Conservation (phyloP, 176 grass and related monocot species). For the Metroxylon sagu region DNA sequence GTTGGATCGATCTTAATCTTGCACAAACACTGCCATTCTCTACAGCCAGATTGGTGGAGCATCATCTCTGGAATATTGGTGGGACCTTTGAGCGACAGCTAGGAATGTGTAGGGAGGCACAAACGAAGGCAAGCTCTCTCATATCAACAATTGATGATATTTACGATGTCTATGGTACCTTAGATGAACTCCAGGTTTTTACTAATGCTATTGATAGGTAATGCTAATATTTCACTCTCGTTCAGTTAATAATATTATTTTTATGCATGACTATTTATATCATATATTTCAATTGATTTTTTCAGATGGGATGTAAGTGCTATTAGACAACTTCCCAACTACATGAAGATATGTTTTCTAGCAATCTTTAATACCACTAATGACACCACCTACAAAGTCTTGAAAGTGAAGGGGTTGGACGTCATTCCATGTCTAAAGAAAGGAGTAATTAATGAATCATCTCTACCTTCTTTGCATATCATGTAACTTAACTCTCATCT, state of each 20-base stretch:
- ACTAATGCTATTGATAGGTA: constrained; percentile 12
- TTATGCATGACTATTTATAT: no score
- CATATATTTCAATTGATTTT: not conserved
- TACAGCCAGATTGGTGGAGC: not conserved
- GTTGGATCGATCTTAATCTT: no score
- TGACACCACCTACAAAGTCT: constrained; percentile 13
- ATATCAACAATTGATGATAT: constrained; percentile 24
- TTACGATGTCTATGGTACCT: constrained; percentile 24
- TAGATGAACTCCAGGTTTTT: constrained; percentile 19
- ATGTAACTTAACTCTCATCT: no score
- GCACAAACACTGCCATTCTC: no score
- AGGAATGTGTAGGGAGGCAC: no score
- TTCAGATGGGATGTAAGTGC: constrained; percentile 4
- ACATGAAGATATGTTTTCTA: constrained; percentile 31
- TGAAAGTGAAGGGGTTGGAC: constrained; percentile 16
- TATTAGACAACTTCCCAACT: constrained; percentile 27
- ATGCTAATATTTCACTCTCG: no score
- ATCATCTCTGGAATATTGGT: no score
- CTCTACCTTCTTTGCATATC: not conserved
- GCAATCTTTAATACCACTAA: constrained; percentile 18
- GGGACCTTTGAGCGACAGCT: not conserved
- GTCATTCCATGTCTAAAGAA: constrained; percentile 29
- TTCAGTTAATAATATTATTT: no score
- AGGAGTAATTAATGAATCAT: constrained; percentile 7
- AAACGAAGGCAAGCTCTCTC: not conserved